Percentiles rank a stretch among this genome's conserved stretches.
Conservation (phyloP, 225 moss, liverwort and hornwort species). For the Pseudisothecium myosuroides region DNA sequence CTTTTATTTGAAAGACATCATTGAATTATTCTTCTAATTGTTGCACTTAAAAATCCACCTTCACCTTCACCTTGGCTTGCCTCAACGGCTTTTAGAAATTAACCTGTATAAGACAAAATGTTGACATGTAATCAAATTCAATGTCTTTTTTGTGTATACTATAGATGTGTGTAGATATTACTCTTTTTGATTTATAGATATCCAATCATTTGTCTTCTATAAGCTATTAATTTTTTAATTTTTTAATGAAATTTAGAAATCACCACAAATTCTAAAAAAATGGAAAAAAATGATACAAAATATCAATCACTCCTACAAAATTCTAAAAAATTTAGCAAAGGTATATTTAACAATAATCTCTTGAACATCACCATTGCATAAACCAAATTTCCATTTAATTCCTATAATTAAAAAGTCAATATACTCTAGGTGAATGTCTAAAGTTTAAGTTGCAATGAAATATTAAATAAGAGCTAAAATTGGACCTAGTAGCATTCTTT, state of each 20-base stretch:
- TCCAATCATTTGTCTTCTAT: not conserved
- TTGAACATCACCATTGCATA: not conserved
- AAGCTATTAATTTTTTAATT: no score
- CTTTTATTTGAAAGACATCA: not conserved
- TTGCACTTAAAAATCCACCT: not conserved
- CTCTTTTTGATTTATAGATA: not conserved
- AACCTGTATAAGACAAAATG: no score
- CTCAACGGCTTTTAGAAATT: not conserved
- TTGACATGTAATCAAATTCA: not conserved
- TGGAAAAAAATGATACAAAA: not conserved
- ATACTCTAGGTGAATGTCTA: not conserved
- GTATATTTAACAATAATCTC: not conserved
- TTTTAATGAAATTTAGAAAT: not conserved
- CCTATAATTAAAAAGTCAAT: not conserved
- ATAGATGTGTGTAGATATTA: not conserved
- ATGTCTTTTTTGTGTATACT: not conserved
- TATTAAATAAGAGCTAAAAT: not conserved
- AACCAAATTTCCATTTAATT: not conserved
- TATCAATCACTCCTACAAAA: not conserved
- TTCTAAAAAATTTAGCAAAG: not conserved
- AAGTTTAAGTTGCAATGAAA: not conserved
- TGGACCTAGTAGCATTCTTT: not conserved
- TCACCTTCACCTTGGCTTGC: not conserved
- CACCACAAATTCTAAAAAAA: accelerated
- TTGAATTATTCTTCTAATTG: not conserved